Percentiles rank a stretch among this genome's conserved stretches.
These are phyloP conservation scores for Pachysolen tannophilus DNA, from an alignment of 805 yeast genomes.

Conservation along the genomic window DNA sequence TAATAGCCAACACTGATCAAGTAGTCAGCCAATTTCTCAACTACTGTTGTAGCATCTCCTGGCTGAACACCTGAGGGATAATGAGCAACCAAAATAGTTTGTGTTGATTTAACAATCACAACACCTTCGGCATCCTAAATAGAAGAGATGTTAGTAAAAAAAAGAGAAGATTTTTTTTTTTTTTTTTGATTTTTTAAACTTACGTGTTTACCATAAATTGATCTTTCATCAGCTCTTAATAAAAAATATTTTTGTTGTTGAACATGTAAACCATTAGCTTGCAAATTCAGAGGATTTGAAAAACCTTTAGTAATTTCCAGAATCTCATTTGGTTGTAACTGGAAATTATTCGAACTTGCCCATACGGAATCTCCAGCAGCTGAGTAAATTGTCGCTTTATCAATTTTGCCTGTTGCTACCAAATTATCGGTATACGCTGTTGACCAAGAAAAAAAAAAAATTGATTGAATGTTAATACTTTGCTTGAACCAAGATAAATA, in stretches of 20 bases:
- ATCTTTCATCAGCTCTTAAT: slow-evolving; percentile 83
- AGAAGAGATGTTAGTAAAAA: slow-evolving; percentile 1
- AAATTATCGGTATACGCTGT: slow-evolving; percentile 93
- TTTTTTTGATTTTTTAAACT: slow-evolving; percentile 1
- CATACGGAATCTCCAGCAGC: slow-evolving; percentile 92
- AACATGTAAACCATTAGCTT: slow-evolving; percentile 78
- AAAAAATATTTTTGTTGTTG: slow-evolving; percentile 83
- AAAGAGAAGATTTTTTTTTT: not conserved
- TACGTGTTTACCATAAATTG: slow-evolving; percentile 80
- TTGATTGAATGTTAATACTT: too few relatives aligned
- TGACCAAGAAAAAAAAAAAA: slow-evolving; percentile 3
- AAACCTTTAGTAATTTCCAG: slow-evolving; percentile 70
- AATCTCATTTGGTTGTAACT: slow-evolving; percentile 64
- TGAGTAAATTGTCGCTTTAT: slow-evolving; percentile 88
- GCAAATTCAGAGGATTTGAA: slow-evolving; percentile 69
- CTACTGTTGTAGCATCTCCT: slow-evolving; percentile 91
- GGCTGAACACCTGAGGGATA: slow-evolving; percentile 88
- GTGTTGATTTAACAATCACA: slow-evolving; percentile 86
- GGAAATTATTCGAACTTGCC: slow-evolving; percentile 74
- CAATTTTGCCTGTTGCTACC: slow-evolving; percentile 78
- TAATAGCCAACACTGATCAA: slow-evolving; percentile 82
- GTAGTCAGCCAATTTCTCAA: slow-evolving; percentile 93
- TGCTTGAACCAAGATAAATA: too few relatives aligned
- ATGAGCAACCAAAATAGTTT: slow-evolving; percentile 89
- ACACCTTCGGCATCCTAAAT: slow-evolving; percentile 74